phyloP scores from a whole-genome alignment of 1,139 yeast genomes.

The Wickerhamiella infanticola region DNA sequence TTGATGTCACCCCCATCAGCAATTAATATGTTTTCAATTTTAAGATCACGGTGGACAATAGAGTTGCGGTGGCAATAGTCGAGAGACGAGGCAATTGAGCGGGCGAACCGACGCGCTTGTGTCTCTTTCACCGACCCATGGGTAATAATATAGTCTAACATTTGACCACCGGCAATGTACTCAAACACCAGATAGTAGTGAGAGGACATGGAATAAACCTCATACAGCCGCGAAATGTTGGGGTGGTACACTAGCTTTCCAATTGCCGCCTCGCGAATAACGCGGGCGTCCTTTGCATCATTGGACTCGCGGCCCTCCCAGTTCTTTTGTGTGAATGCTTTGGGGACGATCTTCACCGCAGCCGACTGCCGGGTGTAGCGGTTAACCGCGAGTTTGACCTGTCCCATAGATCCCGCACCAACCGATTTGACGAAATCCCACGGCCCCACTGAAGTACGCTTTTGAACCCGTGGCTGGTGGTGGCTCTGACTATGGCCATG shows the following conservation, averaged over 20 bases:
- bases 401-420: constrained; percentile 99
- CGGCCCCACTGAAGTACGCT: constrained; percentile 83
- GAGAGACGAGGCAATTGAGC: constrained; percentile 91
- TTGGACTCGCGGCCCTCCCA: constrained; percentile 67
- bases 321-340: constrained; percentile 56
- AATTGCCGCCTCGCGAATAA: constrained; percentile 87
- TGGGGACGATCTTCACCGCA: constrained; percentile 37
- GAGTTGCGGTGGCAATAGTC: constrained; percentile 89
- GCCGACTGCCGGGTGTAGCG: constrained; percentile 68
- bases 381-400: constrained; percentile 86
- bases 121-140: constrained; percentile 91
- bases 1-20: constrained; percentile 88
- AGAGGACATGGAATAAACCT: constrained; percentile 90
- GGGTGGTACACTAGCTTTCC: constrained; percentile 87
- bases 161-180: constrained; percentile 93
- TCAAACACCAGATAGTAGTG: constrained; percentile 96
- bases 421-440: constrained; percentile 93
- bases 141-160: constrained; percentile 92
- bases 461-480: constrained; percentile 10
- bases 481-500: constrained; percentile 2
- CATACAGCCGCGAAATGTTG: constrained; percentile 79
- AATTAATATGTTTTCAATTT: constrained; percentile 92
- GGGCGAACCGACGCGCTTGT: constrained; percentile 86
- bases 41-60: constrained; percentile 90
- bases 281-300: constrained; percentile 78